Percentiles rank a stretch among this genome's conserved stretches.
Evolutionary conservation across 495 filamentous ascomycete species (phyloP).

Genomic region (Neurospora cerealis): DNA sequence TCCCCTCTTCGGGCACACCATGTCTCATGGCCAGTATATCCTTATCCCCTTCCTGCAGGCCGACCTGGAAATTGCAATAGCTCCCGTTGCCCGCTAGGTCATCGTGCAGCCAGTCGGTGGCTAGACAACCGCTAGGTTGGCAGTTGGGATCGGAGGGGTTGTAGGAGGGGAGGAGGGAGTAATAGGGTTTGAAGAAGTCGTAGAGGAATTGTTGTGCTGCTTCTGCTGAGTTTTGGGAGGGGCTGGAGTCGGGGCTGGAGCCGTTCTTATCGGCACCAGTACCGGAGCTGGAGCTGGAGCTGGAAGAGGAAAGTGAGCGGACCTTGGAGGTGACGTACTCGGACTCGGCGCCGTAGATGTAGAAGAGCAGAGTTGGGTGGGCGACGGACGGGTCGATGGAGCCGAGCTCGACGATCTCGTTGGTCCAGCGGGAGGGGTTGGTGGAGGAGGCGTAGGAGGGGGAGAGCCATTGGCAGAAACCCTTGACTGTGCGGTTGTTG

Average conservation of each 20-base stretch:
- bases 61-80: conserved; percentile 83
- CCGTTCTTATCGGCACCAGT: background rate
- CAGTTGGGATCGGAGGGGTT: conserved; percentile 41
- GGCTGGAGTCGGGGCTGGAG: background rate
- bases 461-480: conserved; percentile 61
- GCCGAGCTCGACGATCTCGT: conserved; percentile 70
- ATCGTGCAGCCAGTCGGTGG: conserved; percentile 76
- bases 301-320: conserved; percentile 18
- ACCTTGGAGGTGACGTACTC: conserved; percentile 33
- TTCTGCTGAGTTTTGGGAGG: conserved; percentile 14
- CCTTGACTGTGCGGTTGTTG: conserved; percentile 24
- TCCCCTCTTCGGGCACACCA: conserved; percentile 55
- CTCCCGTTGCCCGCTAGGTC: conserved; percentile 80
- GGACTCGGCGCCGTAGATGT: conserved; percentile 64
- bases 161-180: conserved; percentile 64
- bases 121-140: conserved; percentile 49
- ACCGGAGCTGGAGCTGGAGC: too few species aligned
- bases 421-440: conserved; percentile 63
- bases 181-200: conserved; percentile 64
- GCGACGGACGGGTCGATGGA: conserved; percentile 48
- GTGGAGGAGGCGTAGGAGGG: conserved; percentile 49
- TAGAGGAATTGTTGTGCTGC: conserved; percentile 33
- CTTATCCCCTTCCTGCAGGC: conserved; percentile 54
- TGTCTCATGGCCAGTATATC: conserved; percentile 67
- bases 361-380: conserved; percentile 88